Evolutionary conservation across 371 early-diverging fungal genomes (phyloP), one percentile per base, ranked within the genome.

Genomic region (Haplosporangium sp.): DNA sequence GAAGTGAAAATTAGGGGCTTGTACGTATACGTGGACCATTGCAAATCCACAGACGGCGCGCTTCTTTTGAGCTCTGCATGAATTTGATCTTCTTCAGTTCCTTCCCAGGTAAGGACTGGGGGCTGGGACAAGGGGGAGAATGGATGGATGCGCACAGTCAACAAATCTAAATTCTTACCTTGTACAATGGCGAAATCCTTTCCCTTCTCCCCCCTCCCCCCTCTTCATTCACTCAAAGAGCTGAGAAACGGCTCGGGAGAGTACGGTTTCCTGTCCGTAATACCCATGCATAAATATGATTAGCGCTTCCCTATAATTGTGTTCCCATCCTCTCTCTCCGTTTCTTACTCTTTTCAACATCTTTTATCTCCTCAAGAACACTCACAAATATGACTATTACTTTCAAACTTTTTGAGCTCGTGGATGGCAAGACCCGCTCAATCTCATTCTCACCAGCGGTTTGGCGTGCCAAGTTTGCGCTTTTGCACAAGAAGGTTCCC

Each of bases 381-480:
- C 45, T 23, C 6, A 7, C 20, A 45, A 55, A 20, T 40, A 69
- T 63, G 69, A 48, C 69, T 16, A 23, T 50, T 36, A 48, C 64
- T 5, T 38, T 71, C 37, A 71, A 64, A 42, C 59, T 77, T 20
- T 77, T 77, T 55, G 79, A 77, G 42, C 73, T 77, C 21, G 79
- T 77, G 6, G 79, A 77, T 55, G 56, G 79, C 68, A 77, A 72
- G 55, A 72, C 79, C 29, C 72, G 73, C 57, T 51, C 37, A 37
- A 64, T 68, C 61, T 72, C 73, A 4, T 77, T 77, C 46, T 77
- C 79, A 0, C 79, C 79, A 0, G 79, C 79, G 2, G 79, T 77
- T 13, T 77, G 79, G 79, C 68, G 79, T 10, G 79, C 79, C 51
- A 77, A 72, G 62, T 72, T 71, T 59, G 77, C 68, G 0, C 68